Evolutionary conservation across 2,329 filamentous ascomycete species (phyloP).

Genomic region (Cryphonectria radicalis): DNA sequence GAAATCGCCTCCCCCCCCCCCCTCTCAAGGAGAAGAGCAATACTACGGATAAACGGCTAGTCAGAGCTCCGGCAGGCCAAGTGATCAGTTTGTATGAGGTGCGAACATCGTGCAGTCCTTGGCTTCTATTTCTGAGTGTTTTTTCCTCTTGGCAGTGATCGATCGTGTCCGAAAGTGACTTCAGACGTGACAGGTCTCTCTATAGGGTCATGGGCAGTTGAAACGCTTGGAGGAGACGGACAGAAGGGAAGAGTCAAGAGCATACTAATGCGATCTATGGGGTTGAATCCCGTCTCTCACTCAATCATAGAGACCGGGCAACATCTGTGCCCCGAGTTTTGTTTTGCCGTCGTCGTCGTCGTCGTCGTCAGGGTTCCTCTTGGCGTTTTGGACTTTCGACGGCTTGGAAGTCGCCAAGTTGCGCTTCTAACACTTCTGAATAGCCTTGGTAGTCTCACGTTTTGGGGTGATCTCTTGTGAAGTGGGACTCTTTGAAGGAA

Average conservation of each 20-base stretch:
- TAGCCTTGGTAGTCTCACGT: conserved; percentile 16
- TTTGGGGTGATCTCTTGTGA: background rate
- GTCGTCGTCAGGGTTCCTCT: conserved; percentile 3
- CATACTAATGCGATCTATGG: background rate
- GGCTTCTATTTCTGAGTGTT: conserved; percentile 20
- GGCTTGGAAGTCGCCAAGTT: conserved; percentile 23
- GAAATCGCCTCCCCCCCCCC: too few species aligned
- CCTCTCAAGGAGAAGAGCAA: too few species aligned
- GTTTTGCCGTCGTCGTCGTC: background rate
- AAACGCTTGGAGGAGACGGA: conserved; percentile 20
- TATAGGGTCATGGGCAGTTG: conserved; percentile 12
- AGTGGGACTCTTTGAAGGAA: background rate
- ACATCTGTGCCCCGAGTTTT: background rate
- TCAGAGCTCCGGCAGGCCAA: conserved; percentile 25
- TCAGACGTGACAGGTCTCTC: conserved; percentile 18
- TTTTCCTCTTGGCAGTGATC: conserved; percentile 24
- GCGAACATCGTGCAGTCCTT: conserved; percentile 6
- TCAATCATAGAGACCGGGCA: background rate
- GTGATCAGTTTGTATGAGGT: conserved; percentile 23
- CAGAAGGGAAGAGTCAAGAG: conserved; percentile 11
- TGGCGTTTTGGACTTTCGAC: conserved; percentile 27
- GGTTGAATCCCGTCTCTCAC: too few species aligned
- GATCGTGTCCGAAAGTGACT: conserved; percentile 7
- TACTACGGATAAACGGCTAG: conserved; percentile 19
- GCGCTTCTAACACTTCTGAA: conserved; percentile 23